Conservation (phyloP, 176 grass and related monocot genomes). For the Phragmites australis region DNA sequence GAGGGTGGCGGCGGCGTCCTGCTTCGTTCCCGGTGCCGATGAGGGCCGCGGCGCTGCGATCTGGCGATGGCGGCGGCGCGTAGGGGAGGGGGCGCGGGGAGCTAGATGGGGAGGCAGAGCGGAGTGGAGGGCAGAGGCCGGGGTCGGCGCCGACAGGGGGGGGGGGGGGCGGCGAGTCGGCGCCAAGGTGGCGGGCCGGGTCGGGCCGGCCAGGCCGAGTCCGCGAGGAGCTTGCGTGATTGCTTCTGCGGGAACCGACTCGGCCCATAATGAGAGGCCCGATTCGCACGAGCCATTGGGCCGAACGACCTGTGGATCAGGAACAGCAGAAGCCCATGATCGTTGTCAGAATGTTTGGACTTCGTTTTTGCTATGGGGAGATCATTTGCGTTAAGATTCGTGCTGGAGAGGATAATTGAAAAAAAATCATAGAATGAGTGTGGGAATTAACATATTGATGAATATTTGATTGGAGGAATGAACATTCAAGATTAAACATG, state of each 20-base stretch:
- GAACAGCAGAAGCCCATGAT: too few relatives aligned
- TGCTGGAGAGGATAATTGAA: too few relatives aligned
- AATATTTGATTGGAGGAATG: too few relatives aligned
- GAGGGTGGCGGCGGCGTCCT: background rate
- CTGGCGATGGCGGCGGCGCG: background rate
- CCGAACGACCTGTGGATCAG: too few relatives aligned
- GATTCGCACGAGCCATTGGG: too few relatives aligned
- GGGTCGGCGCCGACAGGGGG: background rate
- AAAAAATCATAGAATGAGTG: too few relatives aligned
- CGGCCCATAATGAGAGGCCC: too few relatives aligned
- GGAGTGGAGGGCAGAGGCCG: slow-evolving; percentile 1
- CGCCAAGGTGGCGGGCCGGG: background rate
- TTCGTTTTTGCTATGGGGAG: too few relatives aligned
- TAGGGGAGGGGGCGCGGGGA: background rate
- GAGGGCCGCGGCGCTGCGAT: background rate
- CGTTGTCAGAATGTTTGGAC: too few relatives aligned
- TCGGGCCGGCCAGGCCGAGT: background rate
- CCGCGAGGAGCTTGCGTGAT: background rate
- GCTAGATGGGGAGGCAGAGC: slow-evolving; percentile 16
- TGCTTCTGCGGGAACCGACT: background rate
- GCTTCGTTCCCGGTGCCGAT: background rate
- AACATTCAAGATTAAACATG: too few relatives aligned
- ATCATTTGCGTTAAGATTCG: too few relatives aligned
- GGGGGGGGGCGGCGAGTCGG: slow-evolving; percentile 12
- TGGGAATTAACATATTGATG: too few relatives aligned